phyloP scores from a whole-genome alignment of 768 basidiomycete species.

The Hypsizygus marmoreus region DNA sequence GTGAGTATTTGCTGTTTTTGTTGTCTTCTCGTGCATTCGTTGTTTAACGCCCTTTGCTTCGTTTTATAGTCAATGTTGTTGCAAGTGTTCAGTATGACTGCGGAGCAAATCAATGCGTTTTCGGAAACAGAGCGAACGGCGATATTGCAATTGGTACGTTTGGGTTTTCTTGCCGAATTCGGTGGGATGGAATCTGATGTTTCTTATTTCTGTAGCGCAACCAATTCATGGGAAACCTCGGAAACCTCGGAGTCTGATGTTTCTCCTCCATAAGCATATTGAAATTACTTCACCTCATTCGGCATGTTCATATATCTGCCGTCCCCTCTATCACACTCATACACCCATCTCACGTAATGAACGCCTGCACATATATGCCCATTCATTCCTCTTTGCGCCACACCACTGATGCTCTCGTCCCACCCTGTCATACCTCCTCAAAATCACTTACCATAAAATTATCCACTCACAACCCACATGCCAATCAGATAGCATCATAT shows the following conservation, averaged over 20 bases:
- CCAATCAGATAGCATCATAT: not conserved
- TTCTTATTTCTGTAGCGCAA: conserved; percentile 29
- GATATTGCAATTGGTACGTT: conserved; percentile 75
- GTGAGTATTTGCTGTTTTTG: conserved; percentile 20
- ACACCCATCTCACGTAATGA: conserved; percentile 5
- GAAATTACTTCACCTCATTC: too few species aligned
- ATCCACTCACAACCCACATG: not conserved
- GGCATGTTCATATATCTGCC: conserved; percentile 4
- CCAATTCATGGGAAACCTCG: conserved; percentile 38
- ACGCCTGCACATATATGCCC: not conserved
- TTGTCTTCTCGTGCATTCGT: conserved; percentile 14
- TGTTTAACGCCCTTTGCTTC: conserved; percentile 1
- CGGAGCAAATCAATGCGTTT: conserved; percentile 80
- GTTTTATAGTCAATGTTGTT: conserved; percentile 69
- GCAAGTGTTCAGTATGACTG: conserved; percentile 81
- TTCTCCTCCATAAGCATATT: too few species aligned
- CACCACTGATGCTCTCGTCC: not conserved
- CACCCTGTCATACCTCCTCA: not conserved
- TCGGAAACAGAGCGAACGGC: conserved; percentile 78
- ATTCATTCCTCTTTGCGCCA: not conserved
- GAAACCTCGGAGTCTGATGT: not conserved
- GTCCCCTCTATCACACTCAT: conserved; percentile 1
- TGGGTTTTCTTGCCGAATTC: too few species aligned
- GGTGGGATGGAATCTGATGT: too few species aligned
- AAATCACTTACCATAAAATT: not conserved